phyloP scores from a whole-genome alignment of 1,284 basidiomycete genomes.

The Ceratobasidium theobromae region DNA sequence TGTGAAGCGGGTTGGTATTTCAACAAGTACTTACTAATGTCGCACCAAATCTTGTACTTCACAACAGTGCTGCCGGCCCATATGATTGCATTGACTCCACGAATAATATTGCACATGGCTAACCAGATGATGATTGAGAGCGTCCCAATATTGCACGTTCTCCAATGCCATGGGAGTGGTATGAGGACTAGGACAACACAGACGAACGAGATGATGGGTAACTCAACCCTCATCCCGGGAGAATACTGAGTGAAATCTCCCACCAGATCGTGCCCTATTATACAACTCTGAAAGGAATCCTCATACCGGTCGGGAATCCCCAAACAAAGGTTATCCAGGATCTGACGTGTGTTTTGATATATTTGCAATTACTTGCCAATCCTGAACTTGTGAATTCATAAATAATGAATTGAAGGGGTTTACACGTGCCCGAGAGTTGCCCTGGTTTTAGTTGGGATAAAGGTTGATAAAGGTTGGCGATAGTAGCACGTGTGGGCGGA shows the following conservation, averaged over 20 bases:
- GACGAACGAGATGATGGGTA: constrained; percentile 37
- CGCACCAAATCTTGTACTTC: constrained; percentile 44
- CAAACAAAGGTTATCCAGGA: too few species aligned
- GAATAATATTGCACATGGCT: constrained; percentile 53
- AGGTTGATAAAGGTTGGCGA: too few species aligned
- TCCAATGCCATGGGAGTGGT: constrained; percentile 45
- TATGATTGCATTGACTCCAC: constrained; percentile 54
- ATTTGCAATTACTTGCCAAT: too few species aligned
- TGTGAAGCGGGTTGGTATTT: constrained; percentile 6
- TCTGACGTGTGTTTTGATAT: too few species aligned
- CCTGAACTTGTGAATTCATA: too few species aligned
- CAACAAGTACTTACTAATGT: constrained; percentile 43
- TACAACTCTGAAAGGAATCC: too few species aligned
- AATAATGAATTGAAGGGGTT: too few species aligned
- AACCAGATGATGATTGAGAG: constrained; percentile 61
- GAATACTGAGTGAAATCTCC: not conserved
- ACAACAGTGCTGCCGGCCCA: constrained; percentile 43
- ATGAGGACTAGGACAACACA: constrained; percentile 42
- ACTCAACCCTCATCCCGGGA: constrained; percentile 20
- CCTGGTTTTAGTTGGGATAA: too few species aligned
- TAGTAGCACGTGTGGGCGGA: too few species aligned
- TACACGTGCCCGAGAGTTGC: too few species aligned
- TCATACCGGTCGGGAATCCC: too few species aligned
- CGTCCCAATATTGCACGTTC: constrained; percentile 58
- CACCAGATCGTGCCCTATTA: too few species aligned